Conservation (phyloP, 495 filamentous ascomycete genomes). For the Physcia stellaris region DNA sequence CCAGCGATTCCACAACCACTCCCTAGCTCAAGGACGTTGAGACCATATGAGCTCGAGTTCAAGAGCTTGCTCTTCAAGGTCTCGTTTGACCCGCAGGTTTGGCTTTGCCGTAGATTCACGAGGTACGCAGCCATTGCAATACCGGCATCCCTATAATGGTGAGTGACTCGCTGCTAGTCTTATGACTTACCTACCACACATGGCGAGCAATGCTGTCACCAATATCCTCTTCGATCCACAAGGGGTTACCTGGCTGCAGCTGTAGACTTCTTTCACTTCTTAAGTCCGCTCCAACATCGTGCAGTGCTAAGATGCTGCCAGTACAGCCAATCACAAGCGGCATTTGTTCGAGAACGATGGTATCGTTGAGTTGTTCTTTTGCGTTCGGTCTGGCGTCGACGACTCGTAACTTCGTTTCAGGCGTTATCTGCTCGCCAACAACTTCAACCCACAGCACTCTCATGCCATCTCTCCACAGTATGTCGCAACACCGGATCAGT, state of each 20-base stretch:
- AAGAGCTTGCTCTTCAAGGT: conserved; percentile 11
- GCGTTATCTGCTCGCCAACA: conserved; percentile 7
- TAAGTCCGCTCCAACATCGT: conserved; percentile 27
- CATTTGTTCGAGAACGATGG: conserved; percentile 5
- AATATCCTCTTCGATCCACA: conserved; percentile 70
- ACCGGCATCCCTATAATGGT: conserved; percentile 49
- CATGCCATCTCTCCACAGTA: conserved; percentile 41
- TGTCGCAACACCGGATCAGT: conserved; percentile 27
- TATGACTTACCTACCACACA: conserved; percentile 54
- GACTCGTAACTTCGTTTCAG: conserved; percentile 18
- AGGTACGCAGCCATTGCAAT: conserved; percentile 39
- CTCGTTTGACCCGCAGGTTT: no score
- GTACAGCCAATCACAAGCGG: conserved; percentile 42
- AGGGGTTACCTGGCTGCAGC: conserved; percentile 9
- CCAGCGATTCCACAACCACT: conserved; percentile 79
- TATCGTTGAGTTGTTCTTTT: neutral
- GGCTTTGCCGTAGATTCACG: conserved; percentile 8
- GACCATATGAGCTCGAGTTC: no score
- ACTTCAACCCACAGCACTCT: conserved; percentile 33
- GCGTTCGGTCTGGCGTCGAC: conserved; percentile 12
- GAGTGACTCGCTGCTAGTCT: conserved; percentile 6
- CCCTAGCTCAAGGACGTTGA: conserved; percentile 64
- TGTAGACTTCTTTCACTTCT: conserved; percentile 40
- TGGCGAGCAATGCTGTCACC: conserved; percentile 92
- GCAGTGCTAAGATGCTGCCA: conserved; percentile 28